Evolutionary conservation across 805 yeast genomes (phyloP).

Genomic region (Wickerhamiella qilinensis): DNA sequence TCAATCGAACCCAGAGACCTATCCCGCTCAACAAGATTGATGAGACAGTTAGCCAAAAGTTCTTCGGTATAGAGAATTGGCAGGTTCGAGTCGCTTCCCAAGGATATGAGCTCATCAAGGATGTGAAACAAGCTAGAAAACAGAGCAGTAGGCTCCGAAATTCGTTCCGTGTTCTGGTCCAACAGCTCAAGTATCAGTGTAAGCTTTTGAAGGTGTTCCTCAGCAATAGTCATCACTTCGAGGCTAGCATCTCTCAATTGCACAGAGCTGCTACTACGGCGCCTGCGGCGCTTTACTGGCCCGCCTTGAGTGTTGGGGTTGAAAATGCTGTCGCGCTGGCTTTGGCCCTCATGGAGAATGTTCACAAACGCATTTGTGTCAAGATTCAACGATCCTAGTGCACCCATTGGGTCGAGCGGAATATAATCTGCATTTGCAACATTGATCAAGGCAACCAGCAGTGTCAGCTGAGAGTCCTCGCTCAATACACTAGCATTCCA

Average conservation of each 20-base stretch:
- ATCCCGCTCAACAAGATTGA: slow-evolving; percentile 38
- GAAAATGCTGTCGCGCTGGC: slow-evolving; percentile 27
- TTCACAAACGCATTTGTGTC: slow-evolving; percentile 40
- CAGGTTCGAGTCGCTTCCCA: slow-evolving; percentile 80
- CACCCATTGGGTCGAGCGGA: slow-evolving; percentile 29
- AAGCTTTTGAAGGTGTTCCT: slow-evolving; percentile 57
- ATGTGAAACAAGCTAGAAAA: slow-evolving; percentile 22
- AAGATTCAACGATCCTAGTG: slow-evolving; percentile 40
- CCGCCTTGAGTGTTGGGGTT: slow-evolving; percentile 18
- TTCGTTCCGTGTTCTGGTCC: slow-evolving; percentile 28
- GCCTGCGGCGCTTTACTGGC: slow-evolving; percentile 43
- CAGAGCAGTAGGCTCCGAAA: slow-evolving; percentile 12
- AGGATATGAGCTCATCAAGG: slow-evolving; percentile 30
- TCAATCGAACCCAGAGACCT: slow-evolving; percentile 7
- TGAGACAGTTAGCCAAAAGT: slow-evolving; percentile 73
- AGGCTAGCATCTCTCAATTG: slow-evolving; percentile 29
- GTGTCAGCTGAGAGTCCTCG: slow-evolving; percentile 36
- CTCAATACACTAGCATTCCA: slow-evolving; percentile 35
- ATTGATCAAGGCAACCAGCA: slow-evolving; percentile 47
- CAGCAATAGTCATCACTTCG: slow-evolving; percentile 58
- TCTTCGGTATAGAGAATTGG: slow-evolving; percentile 89
- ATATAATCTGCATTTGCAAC: slow-evolving; percentile 29
- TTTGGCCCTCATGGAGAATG: slow-evolving; percentile 42
- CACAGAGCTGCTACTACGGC: slow-evolving; percentile 56
- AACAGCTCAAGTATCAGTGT: slow-evolving; percentile 68